Base-by-base conservation (phyloP, 2,329 filamentous ascomycete genomes). In the Penicillium nordicum region DNA sequence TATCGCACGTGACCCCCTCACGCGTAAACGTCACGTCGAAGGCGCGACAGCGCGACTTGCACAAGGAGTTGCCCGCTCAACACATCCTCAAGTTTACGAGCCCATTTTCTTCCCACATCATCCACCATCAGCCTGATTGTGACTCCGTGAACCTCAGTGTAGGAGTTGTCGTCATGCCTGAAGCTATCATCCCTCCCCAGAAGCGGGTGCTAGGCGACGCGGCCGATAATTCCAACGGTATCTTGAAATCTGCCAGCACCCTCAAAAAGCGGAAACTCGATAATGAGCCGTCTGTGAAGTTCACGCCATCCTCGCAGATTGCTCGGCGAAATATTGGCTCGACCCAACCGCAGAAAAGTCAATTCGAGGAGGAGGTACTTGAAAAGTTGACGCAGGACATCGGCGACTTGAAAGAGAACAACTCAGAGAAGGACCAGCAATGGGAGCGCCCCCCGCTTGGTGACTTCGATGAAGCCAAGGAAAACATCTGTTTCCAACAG, bases 311-410 rank as follows among this genome's bases (percentile, higher is more conserved):
- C 53, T 87, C 87, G 4, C 83, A 88, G 63, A 83, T 82, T 70
- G 80, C 78, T n/a, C 79, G 76, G 11, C 83, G 84, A 63, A 83
- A 82, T 61, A 63, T 69, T 27, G 81, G 84, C 60, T 93, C 89
- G 1, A 92, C 84, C 65, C 73, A 76, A 56, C 70, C 72, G 10
- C 90, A 92, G 74, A 97, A 96, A 78, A 96, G 92, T 72, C 84
- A 88, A 53, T 99, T 99, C 72, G 94, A 97, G 75, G 88, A 89
- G 57, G 92, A 97, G 71, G 90, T 96, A 2, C 82, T 99, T 59
- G 93, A 97, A 80, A 96, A 96, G 79, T 84, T 99, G 75, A 94
- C 91, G 59, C 93, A 97, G 75, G 92, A 97, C 70, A 92, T 97
- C 59, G 88, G 84, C 25, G 89, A 88, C 21, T 80, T 95, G 64